These are phyloP conservation scores for Vicia villosa DNA, from an alignment of 306 rosid species.

Conservation along the genomic window DNA sequence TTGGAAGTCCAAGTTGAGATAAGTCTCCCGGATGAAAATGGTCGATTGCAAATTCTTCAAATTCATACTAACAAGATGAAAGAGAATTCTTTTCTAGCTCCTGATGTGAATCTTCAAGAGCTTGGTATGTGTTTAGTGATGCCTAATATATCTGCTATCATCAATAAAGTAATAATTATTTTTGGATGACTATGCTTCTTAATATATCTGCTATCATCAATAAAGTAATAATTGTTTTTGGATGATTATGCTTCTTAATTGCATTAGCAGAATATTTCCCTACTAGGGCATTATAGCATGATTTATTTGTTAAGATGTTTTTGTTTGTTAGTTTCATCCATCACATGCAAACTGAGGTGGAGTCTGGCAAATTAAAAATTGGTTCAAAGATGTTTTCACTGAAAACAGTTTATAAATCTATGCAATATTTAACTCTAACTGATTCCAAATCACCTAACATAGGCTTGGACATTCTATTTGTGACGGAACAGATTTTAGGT, in stretches of 20 bases:
- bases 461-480: slow-evolving; percentile 10
- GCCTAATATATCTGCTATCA: slow-evolving; percentile 23
- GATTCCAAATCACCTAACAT: slow-evolving; percentile 12
- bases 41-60: slow-evolving; percentile 93
- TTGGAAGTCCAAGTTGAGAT: slow-evolving; percentile 98
- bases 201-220: slow-evolving; percentile 19
- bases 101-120: slow-evolving; percentile 89
- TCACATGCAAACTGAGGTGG: slow-evolving; percentile 30
- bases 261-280: slow-evolving; percentile 30
- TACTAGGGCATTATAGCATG: slow-evolving; percentile 1
- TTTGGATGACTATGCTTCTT: slow-evolving; percentile 3
- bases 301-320: not conserved
- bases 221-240: slow-evolving; percentile 20
- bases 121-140: slow-evolving; percentile 69
- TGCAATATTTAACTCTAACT: slow-evolving; percentile 19
- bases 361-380: slow-evolving; percentile 18
- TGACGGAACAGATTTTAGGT: slow-evolving; percentile 8
- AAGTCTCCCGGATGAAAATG: slow-evolving; percentile 98
- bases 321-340: slow-evolving; percentile 29
- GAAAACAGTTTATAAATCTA: slow-evolving; percentile 8
- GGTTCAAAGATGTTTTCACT: slow-evolving; percentile 19
- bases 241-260: slow-evolving; percentile 14
- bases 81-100: slow-evolving; percentile 93
- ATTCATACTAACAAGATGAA: slow-evolving; percentile 98
- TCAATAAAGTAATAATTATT: slow-evolving; percentile 21